These are phyloP conservation scores for Fusarium odoratissimum DNA, from an alignment of 2,329 filamentous ascomycete species.

Conservation along the genomic window DNA sequence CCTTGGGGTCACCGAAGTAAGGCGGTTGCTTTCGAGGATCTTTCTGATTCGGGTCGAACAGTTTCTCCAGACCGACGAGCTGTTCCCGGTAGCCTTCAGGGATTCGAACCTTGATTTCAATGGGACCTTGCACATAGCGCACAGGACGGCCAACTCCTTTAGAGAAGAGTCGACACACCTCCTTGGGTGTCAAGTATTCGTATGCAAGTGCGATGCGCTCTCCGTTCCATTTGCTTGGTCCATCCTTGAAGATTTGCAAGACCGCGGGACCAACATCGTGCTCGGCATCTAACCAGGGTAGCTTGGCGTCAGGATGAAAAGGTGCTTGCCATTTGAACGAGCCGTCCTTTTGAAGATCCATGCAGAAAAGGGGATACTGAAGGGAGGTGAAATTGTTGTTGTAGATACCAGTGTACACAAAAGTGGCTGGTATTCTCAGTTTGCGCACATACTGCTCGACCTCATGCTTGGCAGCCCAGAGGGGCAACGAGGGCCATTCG, in stretches of 20 bases:
- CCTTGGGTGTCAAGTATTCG: constrained; percentile 83
- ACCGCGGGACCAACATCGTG: constrained; percentile 95
- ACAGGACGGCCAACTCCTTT: constrained; percentile 82
- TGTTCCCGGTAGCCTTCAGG: constrained; percentile 91
- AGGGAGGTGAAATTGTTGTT: constrained; percentile 99
- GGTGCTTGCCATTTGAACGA: constrained; percentile 94
- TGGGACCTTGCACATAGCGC: constrained; percentile 79
- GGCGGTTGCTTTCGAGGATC: constrained; percentile 69
- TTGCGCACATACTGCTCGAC: constrained; percentile 92
- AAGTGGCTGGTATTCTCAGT: constrained; percentile 86
- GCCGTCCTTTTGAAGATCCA: constrained; percentile 86
- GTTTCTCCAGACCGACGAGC: constrained; percentile 74
- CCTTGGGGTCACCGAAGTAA: constrained; percentile 68
- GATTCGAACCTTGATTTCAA: constrained; percentile 87
- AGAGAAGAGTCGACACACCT: constrained; percentile 85
- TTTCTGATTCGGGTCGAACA: constrained; percentile 64
- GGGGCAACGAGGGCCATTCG: constrained; percentile 82
- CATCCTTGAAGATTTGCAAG: constrained; percentile 95
- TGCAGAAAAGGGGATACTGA: constrained; percentile 92
- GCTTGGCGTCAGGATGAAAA: constrained; percentile 87
- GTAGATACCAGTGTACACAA: constrained; percentile 97
- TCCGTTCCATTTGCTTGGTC: constrained; percentile 83
- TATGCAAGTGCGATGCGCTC: constrained; percentile 87
- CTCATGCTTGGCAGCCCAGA: constrained; percentile 93
- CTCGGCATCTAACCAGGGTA: constrained; percentile 96